Base-by-base conservation (phyloP, 1,284 basidiomycete species). In the Caloboletus firmus region DNA sequence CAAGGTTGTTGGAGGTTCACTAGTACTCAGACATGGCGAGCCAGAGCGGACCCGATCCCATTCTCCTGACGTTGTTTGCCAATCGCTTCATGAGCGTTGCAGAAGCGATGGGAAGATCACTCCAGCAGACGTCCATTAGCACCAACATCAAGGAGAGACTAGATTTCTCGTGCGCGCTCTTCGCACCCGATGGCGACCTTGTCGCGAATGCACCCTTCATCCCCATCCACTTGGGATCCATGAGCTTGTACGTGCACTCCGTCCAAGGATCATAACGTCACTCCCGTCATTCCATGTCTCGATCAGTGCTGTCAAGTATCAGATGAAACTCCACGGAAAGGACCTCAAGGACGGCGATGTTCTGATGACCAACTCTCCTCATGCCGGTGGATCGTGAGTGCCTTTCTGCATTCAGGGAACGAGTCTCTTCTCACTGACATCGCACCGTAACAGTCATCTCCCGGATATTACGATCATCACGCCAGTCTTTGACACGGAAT, bases 71-170 rank as follows among this genome's bases (percentile, higher is more conserved):
- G 0, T 81, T 96, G 30, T 95, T 95, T 64, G 91, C 91, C 24
- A 94, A 95, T 66, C 85, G 93, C 51, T 95, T 94, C 76, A 94
- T 94, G 90, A 87, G 87, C 65, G 89, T 94, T 28, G 92, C 92
- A 6, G 91, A 96, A 70, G 93, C 93, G 4, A 96, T 95, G 93
- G 94, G 93, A 30, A 80, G 90, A 32, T 89, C 89, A 1, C 77
- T 96, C 11, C 91, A 90, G 68, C 91, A 96, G 72, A 95, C 93
- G 0, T 86, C 91, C 2, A 95, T 96, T 62, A 90, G 87, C 62
- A 93, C 91, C 18, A 94, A 94, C 67, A 94, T 94, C 77, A 93
- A 94, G 70, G 91, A 94, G 68, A 81, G 92, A 5, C 80, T 94
- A 24, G 92, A 94, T 71, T 94, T 91, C 69, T 93, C 89, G 17